Evolutionary conservation across 2,329 filamentous ascomycete species (phyloP), one percentile per base, ranked within the genome.

Genomic region (Nannizziopsis arthrosporioides): DNA sequence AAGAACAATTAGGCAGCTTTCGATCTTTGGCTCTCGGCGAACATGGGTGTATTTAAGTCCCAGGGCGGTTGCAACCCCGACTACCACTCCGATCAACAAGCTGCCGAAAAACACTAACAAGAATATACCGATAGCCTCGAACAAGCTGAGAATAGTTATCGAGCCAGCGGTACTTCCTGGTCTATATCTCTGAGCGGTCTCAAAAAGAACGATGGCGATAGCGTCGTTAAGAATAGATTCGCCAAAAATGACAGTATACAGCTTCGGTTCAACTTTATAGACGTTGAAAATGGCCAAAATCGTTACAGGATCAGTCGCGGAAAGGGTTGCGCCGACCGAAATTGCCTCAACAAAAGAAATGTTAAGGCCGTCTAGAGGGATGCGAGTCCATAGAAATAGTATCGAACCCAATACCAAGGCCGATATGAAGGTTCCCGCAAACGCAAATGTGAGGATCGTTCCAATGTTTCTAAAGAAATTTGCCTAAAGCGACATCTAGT

Each of bases 401-500:
- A 98, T 84, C 39, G 89, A 65, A 18, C 88, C 92, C 45, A 98
- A 82, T 39, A 95, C 88, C n/a, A 96, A 76, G 51, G 92, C 92
- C 35, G 92, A 98, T 54, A 98, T 84, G 62, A 98, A 95, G 0
- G 92, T 98, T 30, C 92, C 92, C 43, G 85, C 89, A 63, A 98
- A 96, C 22, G 92, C 92, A 66, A 98, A 98, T 3, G 92, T 96
- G 56, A 98, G 73, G 59, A 98, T 98, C 5, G 87, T 93, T 53
- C 92, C 90, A 53, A 96, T 94, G 61, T 98, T 94, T 55, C 90
- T 84, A 69, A 98, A 98, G 76, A 98, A 98, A 71, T 98, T 98
- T 58, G 86, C 89, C 70, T 75, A 49, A 17, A 30, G 30, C 27
- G 19, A 12, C 27, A 42, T 18, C 41, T 14, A 11, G 9, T 43